Percentiles rank a stretch among this genome's conserved stretches.
phyloP scores from a whole-genome alignment of 2,329 filamentous ascomycete genomes.

The Aureobasidium sp. region DNA sequence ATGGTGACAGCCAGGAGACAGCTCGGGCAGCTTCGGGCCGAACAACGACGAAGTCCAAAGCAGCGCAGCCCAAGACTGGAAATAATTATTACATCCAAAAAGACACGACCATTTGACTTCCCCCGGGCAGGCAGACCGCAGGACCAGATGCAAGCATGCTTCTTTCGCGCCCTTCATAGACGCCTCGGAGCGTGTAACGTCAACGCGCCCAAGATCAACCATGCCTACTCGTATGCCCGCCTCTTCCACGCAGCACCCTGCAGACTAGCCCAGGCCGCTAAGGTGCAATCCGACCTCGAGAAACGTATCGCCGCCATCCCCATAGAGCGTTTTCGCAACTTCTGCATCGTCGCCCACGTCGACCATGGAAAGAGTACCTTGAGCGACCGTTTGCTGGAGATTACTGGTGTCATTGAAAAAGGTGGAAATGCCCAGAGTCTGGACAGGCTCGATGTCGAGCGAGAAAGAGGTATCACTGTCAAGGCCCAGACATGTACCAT shows the following conservation, averaged over 20 bases:
- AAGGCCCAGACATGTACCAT: constrained; percentile 98
- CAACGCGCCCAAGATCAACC: constrained; percentile 16
- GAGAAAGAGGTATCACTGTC: constrained; percentile 93
- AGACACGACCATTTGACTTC: background rate
- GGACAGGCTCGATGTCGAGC: constrained; percentile 93
- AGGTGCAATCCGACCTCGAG: constrained; percentile 48
- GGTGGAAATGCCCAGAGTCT: constrained; percentile 90
- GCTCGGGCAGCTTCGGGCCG: constrained; percentile 1
- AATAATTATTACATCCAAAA: background rate
- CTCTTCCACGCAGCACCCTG: constrained; percentile 25
- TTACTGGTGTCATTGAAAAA: constrained; percentile 84
- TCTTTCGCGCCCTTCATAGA: constrained; percentile 35
- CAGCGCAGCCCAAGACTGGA: background rate
- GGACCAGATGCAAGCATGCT: constrained; percentile 44
- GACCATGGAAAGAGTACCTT: constrained; percentile 98
- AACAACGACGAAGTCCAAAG: background rate
- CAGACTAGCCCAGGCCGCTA: constrained; percentile 32
- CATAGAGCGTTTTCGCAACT: constrained; percentile 79
- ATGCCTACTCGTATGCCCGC: constrained; percentile 19
- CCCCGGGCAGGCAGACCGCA: constrained; percentile 7
- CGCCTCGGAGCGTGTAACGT: constrained; percentile 30
- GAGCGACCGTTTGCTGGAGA: constrained; percentile 82
- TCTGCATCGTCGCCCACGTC: constrained; percentile 97
- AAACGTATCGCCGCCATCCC: constrained; percentile 65
- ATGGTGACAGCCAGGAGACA: constrained; percentile 3